Conservation (phyloP, 129 eudicot genomes). For the Pseudognaphalium luteoalbum region DNA sequence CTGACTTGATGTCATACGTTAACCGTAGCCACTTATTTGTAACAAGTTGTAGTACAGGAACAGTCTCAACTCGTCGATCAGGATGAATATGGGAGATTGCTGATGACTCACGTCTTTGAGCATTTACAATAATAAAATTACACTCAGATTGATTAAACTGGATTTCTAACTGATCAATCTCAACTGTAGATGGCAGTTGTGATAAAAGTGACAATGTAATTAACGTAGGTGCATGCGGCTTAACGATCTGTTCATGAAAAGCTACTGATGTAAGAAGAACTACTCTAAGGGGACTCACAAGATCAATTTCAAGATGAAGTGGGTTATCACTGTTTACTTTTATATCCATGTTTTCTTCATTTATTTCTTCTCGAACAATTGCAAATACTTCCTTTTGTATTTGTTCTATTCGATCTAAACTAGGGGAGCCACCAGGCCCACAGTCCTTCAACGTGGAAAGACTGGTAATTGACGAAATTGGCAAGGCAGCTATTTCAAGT, state of each 20-base stretch:
- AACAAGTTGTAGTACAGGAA: slow-evolving; percentile 57
- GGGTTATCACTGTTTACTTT: slow-evolving; percentile 60
- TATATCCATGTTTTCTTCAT: slow-evolving; percentile 35
- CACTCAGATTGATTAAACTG: slow-evolving; percentile 95
- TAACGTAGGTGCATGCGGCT: slow-evolving; percentile 64
- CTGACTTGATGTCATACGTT: slow-evolving; percentile 80
- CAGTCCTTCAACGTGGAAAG: slow-evolving; percentile 47
- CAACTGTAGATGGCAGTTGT: slow-evolving; percentile 74
- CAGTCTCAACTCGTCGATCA: slow-evolving; percentile 75
- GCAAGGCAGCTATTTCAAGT: slow-evolving; percentile 96
- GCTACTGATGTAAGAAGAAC: slow-evolving; percentile 90
- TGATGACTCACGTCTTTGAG: slow-evolving; percentile 59
- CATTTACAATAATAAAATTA: slow-evolving; percentile 71
- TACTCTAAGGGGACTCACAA: slow-evolving; percentile 87
- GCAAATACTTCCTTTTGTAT: slow-evolving; percentile 77
- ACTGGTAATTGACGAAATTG: slow-evolving; percentile 41
- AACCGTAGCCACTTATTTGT: slow-evolving; percentile 86
- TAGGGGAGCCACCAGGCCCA: slow-evolving; percentile 81
- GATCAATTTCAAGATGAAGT: slow-evolving; percentile 90
- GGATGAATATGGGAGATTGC: slow-evolving; percentile 58
- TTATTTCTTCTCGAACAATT: slow-evolving; percentile 57
- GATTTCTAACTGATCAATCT: slow-evolving; percentile 86
- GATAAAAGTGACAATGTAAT: slow-evolving; percentile 78
- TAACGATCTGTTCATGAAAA: slow-evolving; percentile 87
- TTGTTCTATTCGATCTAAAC: slow-evolving; percentile 54